Conservation (phyloP, 768 basidiomycete genomes). For the Gyrodon lividus region DNA sequence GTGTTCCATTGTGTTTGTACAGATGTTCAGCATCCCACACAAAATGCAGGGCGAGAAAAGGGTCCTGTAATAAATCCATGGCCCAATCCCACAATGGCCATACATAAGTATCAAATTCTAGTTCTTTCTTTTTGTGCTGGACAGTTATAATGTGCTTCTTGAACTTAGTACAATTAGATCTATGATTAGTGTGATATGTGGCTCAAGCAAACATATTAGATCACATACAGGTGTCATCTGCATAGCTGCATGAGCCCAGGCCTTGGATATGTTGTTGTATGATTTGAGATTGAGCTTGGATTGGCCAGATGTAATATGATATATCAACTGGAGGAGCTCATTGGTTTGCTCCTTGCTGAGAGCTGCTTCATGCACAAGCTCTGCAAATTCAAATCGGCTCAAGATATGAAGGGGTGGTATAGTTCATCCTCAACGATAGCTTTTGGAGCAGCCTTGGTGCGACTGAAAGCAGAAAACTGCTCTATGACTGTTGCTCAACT, state of each 20-base stretch:
- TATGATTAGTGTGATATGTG: background rate
- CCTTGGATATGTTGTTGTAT: background rate
- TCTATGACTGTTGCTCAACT: conserved; percentile 2
- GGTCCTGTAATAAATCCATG: conserved; percentile 4
- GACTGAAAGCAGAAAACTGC: conserved; percentile 14
- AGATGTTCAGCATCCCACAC: conserved; percentile 33
- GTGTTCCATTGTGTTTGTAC: conserved; percentile 27
- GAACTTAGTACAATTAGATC: background rate
- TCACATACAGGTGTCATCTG: conserved; percentile 6
- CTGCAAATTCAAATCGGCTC: conserved; percentile 6
- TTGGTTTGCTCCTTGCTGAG: conserved; percentile 2
- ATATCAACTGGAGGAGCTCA: conserved; percentile 10
- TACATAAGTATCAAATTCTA: background rate
- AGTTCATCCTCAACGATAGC: conserved; percentile 9
- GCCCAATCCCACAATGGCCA: conserved; percentile 11
- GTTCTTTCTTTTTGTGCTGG: background rate
- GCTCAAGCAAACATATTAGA: background rate
- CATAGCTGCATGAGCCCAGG: background rate
- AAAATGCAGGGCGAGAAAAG: conserved; percentile 12
- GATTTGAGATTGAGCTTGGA: conserved; percentile 4
- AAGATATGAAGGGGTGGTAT: conserved; percentile 6
- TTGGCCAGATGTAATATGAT: background rate
- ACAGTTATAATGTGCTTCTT: background rate
- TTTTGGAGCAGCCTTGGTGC: background rate
- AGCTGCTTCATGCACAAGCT: conserved; percentile 3